Evolutionary conservation across 2,329 filamentous ascomycete genomes (phyloP).

Genomic region (Alternaria hordeiaustralica): DNA sequence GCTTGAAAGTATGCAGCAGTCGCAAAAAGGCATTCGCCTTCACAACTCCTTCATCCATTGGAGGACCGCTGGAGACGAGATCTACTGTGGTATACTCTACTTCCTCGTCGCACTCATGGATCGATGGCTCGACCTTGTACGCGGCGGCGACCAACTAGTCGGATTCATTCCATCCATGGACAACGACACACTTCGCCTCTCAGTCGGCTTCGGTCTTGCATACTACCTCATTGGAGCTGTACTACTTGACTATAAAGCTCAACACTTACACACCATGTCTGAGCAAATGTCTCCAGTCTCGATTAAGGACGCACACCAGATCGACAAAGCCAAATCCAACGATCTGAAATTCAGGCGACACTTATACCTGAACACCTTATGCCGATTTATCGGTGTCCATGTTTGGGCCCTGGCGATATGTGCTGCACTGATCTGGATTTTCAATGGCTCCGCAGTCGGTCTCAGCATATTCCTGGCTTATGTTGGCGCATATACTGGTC

Average conservation of each 20-base stretch:
- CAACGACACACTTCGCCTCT: conserved; percentile 50
- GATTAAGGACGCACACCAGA: conserved; percentile 51
- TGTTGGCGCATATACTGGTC: conserved; percentile 58
- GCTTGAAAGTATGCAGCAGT: conserved; percentile 59
- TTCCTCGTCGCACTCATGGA: conserved; percentile 63
- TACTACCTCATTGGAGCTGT: conserved; percentile 66
- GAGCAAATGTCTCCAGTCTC: conserved; percentile 51
- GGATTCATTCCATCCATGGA: conserved; percentile 37
- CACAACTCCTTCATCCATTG: conserved; percentile 66
- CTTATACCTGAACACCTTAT: conserved; percentile 60
- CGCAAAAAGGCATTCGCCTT: conserved; percentile 61
- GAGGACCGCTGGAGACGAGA: conserved; percentile 63
- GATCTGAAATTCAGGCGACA: conserved; percentile 55
- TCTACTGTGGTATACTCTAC: conserved; percentile 62
- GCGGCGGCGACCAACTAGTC: conserved; percentile 50
- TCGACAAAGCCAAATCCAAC: conserved; percentile 54
- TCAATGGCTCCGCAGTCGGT: conserved; percentile 52
- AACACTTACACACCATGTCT: conserved; percentile 56
- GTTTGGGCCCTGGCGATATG: conserved; percentile 61
- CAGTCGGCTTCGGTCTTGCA: conserved; percentile 62
- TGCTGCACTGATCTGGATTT: conserved; percentile 60
- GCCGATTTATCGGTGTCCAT: conserved; percentile 59
- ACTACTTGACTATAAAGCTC: conserved; percentile 62
- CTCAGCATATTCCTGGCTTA: conserved; percentile 60
- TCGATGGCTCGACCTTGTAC: conserved; percentile 60